Base-by-base conservation (phyloP, 495 filamentous ascomycete genomes). In the Jackrogersella multiformis region DNA sequence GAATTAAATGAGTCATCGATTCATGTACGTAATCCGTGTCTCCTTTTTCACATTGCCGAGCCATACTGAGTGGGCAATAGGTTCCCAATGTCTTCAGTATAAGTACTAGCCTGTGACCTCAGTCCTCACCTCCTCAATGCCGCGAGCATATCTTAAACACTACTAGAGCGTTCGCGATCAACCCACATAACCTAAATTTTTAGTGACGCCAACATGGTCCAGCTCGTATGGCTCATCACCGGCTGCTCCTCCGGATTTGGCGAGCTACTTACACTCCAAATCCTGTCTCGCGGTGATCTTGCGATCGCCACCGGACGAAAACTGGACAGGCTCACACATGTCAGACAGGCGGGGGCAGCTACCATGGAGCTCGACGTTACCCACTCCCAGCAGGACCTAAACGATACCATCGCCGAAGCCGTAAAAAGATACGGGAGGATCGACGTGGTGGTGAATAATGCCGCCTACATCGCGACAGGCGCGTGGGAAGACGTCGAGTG, bases 391-490 rank as follows among this genome's bases (percentile, higher is more conserved):
- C 48, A 76, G 2, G 69, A 68, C 2, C 36, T 84, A 7, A 60
- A 78, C 34, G 65, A 63, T 16, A 63, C 64, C 5, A 71, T 87
- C 1, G 71, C 80, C 16, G 76, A 80, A 41, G 76, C 80, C 4
- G 77, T 82, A 39, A 26, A 66, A 21, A 66, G 77, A 13, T 75
- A 80, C 57, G 83, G 83, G 9, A 66, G 68, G 26, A 71, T 87
- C 46, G 84, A 86, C 54, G 76, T 85, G 9, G 63, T 86, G 7
- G 78, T 87, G 23, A 85, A 86, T 69, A 84, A 85, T 39, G 85
- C 85, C 9, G 84, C 69, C 5, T 84, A 81, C 56, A 69, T 80
- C 21, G 62, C 56, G 24, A 72, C 64, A 51, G 81, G 73, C 0
- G 72, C 69, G 0, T 61, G 79, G 12, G 82, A 86, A 61, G 79